Base-by-base conservation (phyloP, 2,329 filamentous ascomycete species). In the Fusarium subglutinans region DNA sequence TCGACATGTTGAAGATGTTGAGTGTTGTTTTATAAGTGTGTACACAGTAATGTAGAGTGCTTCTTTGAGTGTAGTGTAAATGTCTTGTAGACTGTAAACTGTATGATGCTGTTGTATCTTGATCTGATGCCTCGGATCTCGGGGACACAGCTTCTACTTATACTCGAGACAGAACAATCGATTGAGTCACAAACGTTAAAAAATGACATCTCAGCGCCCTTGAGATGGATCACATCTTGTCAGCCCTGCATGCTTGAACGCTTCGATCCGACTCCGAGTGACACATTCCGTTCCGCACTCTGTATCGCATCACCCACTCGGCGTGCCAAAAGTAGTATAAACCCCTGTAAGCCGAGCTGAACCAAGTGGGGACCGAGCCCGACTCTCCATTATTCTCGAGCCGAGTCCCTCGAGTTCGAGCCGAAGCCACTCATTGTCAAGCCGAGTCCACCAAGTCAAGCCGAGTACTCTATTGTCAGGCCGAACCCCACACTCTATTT, bases 111-210 rank as follows among this genome's bases (percentile, higher is more conserved):
- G 40, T 58, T 59, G 66, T 37, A 47, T 66, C 38, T 59, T 18
- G n/a, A 33, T 66, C 44, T 43, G 37, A 38, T 54, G 28, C n/a
- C 33, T 35, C 28, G 26, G 51, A 56, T 26, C 24, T 60, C 48
- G 30, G 55, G 64, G 69, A 30, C 38, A 24, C 62, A 17, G 40
- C 30, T 35, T 53, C 48, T 75, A 75, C 71, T 76, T 76, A 68
- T 76, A 76, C 62, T 65, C 35, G 11, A n/a, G 15, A 40, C 6
- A 33, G 15, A 22, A 2, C 1, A 38, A 45, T 50, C 26, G 35
- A 26, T 77, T 73, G 76, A 78, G 66, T 78, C 76, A 78, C 47
- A 59, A n/a, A 15, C n/a, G 50, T 35, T 26, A 26, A 22, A 38
- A 60, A 60, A 37, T 61, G 61, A 37, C 61, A 61, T 35, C 9